Percentiles rank a stretch among this genome's conserved stretches.
Conservation (phyloP, 768 basidiomycete species). For the Auricularia cornea region DNA sequence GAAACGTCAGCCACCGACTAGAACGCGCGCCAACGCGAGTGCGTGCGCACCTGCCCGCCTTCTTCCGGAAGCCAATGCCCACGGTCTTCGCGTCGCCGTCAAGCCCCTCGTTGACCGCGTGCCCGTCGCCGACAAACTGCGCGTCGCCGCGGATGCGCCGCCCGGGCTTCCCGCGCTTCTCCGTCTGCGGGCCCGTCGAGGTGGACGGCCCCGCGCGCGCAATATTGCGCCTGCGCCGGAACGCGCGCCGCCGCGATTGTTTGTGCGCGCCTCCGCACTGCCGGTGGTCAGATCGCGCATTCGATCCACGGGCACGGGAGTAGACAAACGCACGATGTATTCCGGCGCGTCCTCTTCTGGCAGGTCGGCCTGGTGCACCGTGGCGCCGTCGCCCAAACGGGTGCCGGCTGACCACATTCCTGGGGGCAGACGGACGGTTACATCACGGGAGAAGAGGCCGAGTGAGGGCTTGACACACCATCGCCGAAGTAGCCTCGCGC, state of each 20-base stretch:
- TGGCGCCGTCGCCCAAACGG: slow-evolving; percentile 57
- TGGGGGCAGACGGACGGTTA: too few species aligned
- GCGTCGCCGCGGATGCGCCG: slow-evolving; percentile 52
- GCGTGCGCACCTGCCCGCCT: slow-evolving; percentile 35
- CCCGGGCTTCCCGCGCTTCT: slow-evolving; percentile 65
- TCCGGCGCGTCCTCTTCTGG: slow-evolving; percentile 59
- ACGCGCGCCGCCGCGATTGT: slow-evolving; percentile 45
- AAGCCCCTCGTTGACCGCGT: slow-evolving; percentile 36
- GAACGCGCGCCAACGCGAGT: slow-evolving; percentile 33
- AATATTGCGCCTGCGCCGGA: slow-evolving; percentile 30
- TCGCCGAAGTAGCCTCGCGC: slow-evolving; percentile 74
- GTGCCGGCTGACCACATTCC: slow-evolving; percentile 79
- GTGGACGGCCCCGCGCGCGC: slow-evolving; percentile 40
- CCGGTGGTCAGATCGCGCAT: not conserved
- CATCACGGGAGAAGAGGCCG: not conserved
- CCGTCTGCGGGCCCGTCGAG: slow-evolving; percentile 52
- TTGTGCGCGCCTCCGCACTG: slow-evolving; percentile 78
- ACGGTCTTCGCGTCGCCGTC: slow-evolving; percentile 30
- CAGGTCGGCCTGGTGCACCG: slow-evolving; percentile 41
- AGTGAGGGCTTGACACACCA: slow-evolving; percentile 33
- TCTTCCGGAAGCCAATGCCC: slow-evolving; percentile 63
- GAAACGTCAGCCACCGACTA: not conserved
- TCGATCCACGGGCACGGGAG: not conserved
- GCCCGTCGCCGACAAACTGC: slow-evolving; percentile 53
- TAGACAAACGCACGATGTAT: slow-evolving; percentile 51